phyloP scores from a whole-genome alignment of 164 flowering plant genomes.

The Aristolochia fimbriata region DNA sequence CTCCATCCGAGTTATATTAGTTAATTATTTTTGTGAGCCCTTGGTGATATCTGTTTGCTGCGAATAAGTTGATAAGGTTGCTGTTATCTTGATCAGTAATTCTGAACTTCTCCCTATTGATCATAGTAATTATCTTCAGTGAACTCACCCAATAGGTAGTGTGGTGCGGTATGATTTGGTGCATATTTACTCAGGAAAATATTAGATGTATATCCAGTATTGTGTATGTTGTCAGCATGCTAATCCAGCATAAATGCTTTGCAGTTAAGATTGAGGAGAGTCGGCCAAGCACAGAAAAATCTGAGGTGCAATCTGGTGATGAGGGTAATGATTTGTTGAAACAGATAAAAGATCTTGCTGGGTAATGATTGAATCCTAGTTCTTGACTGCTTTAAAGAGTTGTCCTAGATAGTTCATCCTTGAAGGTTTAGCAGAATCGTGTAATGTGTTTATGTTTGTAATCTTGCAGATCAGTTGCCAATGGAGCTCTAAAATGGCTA shows the following conservation, averaged over 20 bases:
- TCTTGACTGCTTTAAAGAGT: neutral
- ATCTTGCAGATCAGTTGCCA: conserved; percentile 63
- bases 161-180: neutral
- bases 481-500: conserved; percentile 80
- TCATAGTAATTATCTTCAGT: neutral
- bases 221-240: neutral
- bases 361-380: conserved; percentile 29
- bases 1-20: no score
- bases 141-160: neutral
- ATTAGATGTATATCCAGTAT: neutral
- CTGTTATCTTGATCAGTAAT: no score
- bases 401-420: neutral
- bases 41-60: no score
- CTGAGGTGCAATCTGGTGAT: conserved; percentile 46
- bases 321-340: conserved; percentile 45
- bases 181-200: neutral
- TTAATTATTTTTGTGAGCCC: no score
- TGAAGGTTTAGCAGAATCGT: neutral
- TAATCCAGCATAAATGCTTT: conserved; percentile 5
- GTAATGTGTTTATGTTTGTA: neutral
- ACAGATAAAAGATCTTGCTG: conserved; percentile 61
- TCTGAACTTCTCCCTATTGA: no score
- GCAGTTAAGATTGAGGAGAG: conserved; percentile 39
- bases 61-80: no score
- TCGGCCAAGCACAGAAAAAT: conserved; percentile 25